phyloP scores from a whole-genome alignment of 805 yeast species.

The Blastobotrys terrestris region DNA sequence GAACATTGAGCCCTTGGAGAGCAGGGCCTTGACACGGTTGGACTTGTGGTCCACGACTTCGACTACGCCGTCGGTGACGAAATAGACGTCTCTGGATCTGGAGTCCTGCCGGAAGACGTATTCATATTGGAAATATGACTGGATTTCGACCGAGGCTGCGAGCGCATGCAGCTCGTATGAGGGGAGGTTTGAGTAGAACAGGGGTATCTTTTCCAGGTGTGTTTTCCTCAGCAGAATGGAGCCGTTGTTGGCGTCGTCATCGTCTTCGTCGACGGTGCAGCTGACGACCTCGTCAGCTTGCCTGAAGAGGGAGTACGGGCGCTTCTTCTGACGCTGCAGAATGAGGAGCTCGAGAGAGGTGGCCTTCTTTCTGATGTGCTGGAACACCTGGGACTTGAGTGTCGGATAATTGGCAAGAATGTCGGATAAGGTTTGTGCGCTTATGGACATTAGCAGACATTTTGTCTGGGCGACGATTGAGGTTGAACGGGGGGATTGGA shows the following conservation, averaged over 20 bases:
- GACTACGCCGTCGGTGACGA: slow-evolving; percentile 62
- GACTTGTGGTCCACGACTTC: slow-evolving; percentile 47
- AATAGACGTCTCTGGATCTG: slow-evolving; percentile 56
- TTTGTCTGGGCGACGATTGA: slow-evolving; percentile 65
- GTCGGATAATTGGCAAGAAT: slow-evolving; percentile 1
- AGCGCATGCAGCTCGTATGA: slow-evolving; percentile 54
- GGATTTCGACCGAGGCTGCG: slow-evolving; percentile 58
- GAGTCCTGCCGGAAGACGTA: slow-evolving; percentile 56
- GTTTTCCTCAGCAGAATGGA: neutral
- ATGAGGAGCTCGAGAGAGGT: neutral
- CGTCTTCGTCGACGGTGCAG: neutral
- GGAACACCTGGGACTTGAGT: neutral
- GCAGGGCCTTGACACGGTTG: slow-evolving; percentile 48
- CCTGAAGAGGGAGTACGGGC: neutral
- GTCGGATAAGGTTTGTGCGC: slow-evolving; percentile 51
- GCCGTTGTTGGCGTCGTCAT: neutral
- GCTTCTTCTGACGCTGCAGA: neutral
- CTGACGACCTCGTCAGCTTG: neutral
- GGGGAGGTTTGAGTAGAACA: slow-evolving; percentile 35
- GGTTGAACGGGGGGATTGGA: slow-evolving; percentile 72
- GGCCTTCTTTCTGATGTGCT: neutral
- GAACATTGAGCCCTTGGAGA: slow-evolving; percentile 59
- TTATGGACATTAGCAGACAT: slow-evolving; percentile 62
- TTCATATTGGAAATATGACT: slow-evolving; percentile 49
- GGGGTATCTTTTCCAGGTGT: neutral